Base-by-base conservation (phyloP, 2,329 filamentous ascomycete species). In the Claviceps sorghi region DNA sequence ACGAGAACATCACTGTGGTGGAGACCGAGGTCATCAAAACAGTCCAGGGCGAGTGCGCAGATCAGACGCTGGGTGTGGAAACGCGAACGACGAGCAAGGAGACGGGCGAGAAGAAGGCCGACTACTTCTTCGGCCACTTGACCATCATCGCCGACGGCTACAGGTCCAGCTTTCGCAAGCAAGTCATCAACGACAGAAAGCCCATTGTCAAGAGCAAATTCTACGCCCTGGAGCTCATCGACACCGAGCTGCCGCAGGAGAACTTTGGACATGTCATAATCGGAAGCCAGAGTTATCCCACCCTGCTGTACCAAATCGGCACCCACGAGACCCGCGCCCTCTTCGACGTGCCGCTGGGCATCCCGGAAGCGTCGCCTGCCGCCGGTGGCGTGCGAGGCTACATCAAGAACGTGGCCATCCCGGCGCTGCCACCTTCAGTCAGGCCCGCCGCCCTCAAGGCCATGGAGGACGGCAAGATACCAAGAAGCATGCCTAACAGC, bases 301-400 rank as follows among this genome's bases (percentile, higher is more conserved):
- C 95, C 36, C 81, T 98, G 26, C 79, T 98, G 54, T 98, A 98
- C 73, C 93, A 97, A 71, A 98, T 98, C 65, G 91, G 93, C 63
- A 86, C 88, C 4, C 90, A 86, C 70, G 93, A 97, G 71, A 98
- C 93, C 1, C 82, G 93, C 58, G 86, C 85, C 13, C 78, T 98
- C 22, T 80, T 97, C 61, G 90, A 97, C 65, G 82, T 97, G 13
- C 91, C 91, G 4, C 79, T 84, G 32, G 80, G 84, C 62, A 75
- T 87, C 2, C 82, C 88, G 8, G 81, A 82, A 19, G 90, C 91
- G 0, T 79, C 83, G 0, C 72, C 83, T 2, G 77, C 82, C 38
- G 80, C 79, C 49, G 93, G 93, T 50, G 91, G 91, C 52, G 86
- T 96, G 10, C 87, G 90, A 60, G 82, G 78, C 53, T 90, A 98